These are phyloP conservation scores for Oryza rufipogon DNA, from an alignment of 176 grass and related monocot genomes.

Conservation along the genomic window DNA sequence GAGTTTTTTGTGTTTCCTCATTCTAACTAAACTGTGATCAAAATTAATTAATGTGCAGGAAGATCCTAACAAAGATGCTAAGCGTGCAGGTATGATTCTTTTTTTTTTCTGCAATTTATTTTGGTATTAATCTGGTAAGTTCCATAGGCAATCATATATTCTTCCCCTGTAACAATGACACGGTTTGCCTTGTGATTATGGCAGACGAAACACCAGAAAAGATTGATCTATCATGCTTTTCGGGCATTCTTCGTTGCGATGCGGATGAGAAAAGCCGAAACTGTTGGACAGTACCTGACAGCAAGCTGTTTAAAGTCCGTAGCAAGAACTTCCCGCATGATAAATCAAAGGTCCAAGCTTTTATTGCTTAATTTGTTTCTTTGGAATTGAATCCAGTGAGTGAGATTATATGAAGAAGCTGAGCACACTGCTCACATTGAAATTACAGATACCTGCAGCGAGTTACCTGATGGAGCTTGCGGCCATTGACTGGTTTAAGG, in stretches of 20 bases:
- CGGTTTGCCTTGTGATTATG: slow-evolving; percentile 21
- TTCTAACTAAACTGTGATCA: slow-evolving; percentile 21
- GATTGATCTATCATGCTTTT: slow-evolving; percentile 81
- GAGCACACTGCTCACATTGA: slow-evolving; percentile 5
- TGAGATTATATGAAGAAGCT: slow-evolving; percentile 3
- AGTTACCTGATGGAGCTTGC: slow-evolving; percentile 89
- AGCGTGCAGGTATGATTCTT: slow-evolving; percentile 53
- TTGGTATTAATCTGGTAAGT: slow-evolving; percentile 10
- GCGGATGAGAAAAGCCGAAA: slow-evolving; percentile 72
- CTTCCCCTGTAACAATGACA: slow-evolving; percentile 13
- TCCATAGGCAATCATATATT: not conserved
- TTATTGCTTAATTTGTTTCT: not conserved
- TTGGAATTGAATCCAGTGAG: not conserved
- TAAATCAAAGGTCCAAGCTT: slow-evolving; percentile 85
- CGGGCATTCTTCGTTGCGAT: slow-evolving; percentile 64
- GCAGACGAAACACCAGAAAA: slow-evolving; percentile 61
- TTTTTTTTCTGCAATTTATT: not conserved
- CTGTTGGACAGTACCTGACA: slow-evolving; percentile 84
- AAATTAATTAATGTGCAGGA: slow-evolving; percentile 60
- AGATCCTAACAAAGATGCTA: slow-evolving; percentile 51
- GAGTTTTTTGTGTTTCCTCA: slow-evolving; percentile 4
- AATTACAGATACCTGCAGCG: slow-evolving; percentile 72
- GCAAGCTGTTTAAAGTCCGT: slow-evolving; percentile 90
- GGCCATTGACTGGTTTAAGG: slow-evolving; percentile 88
- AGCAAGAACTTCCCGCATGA: slow-evolving; percentile 81